Evolutionary conservation across 768 basidiomycete species (phyloP).

Genomic region (Chlorophyllum brunneum): DNA sequence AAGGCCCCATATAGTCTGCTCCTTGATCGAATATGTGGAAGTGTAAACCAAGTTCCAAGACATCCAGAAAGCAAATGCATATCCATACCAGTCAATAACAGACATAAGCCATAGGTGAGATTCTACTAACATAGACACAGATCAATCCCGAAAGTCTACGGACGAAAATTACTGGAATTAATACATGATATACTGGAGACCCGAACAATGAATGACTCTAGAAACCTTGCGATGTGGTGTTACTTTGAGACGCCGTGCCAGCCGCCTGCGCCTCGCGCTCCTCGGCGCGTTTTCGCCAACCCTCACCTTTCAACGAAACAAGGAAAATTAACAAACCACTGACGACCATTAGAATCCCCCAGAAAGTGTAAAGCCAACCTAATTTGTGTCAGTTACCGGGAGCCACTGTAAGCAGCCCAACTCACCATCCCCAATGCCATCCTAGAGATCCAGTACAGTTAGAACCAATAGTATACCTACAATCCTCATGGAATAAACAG

Average conservation of each 20-base stretch:
- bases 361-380: slow-evolving; percentile 70
- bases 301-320: slow-evolving; percentile 52
- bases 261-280: slow-evolving; percentile 28
- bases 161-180: no score
- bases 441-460: slow-evolving; percentile 28
- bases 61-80: no score
- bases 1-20: no score
- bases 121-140: no score
- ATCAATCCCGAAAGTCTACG: no score
- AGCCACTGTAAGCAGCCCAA: background rate
- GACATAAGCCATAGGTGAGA: no score
- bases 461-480: background rate
- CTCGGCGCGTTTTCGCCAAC: slow-evolving; percentile 55
- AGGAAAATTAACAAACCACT: slow-evolving; percentile 56
- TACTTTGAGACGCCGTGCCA: background rate
- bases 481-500: slow-evolving; percentile 15
- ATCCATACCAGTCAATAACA: no score
- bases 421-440: slow-evolving; percentile 70
- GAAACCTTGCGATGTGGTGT: no score
- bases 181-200: no score
- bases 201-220: no score
- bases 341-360: slow-evolving; percentile 44
- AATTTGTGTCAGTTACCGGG: background rate
- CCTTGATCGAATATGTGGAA: no score
- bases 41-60: no score